Conservation (phyloP, 805 yeast genomes). For the Cyberlindnera amylophila region DNA sequence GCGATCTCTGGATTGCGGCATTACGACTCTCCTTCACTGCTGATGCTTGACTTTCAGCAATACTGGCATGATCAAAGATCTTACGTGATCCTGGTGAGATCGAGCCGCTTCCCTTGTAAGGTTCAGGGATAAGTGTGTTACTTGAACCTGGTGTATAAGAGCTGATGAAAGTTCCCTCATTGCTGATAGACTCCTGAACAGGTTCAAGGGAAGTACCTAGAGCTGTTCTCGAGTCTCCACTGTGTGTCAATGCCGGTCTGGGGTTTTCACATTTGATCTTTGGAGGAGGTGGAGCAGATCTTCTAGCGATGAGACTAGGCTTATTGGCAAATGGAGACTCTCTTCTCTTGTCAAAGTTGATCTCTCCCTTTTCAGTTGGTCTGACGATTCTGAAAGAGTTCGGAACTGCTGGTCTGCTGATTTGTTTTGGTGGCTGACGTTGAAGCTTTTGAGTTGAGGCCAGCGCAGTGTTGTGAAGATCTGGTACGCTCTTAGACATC, state of each 20-base stretch:
- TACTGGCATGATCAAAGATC: constrained; percentile 9
- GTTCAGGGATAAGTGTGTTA: constrained; percentile 40
- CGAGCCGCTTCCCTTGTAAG: constrained; percentile 29
- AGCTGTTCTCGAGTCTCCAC: constrained; percentile 6
- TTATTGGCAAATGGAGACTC: constrained; percentile 63
- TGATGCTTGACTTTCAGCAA: not conserved
- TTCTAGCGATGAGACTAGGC: constrained; percentile 58
- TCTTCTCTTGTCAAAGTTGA: constrained; percentile 77
- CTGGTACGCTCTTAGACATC: constrained; percentile 3
- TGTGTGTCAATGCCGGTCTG: constrained; percentile 9
- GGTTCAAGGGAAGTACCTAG: constrained; percentile 17
- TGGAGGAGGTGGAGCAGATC: constrained; percentile 75
- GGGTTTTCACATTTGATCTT: constrained; percentile 12
- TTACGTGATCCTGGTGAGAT: constrained; percentile 24
- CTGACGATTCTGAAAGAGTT: constrained; percentile 66
- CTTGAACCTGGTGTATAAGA: constrained; percentile 42
- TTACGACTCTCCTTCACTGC: constrained; percentile 1
- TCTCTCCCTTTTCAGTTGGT: constrained; percentile 59
- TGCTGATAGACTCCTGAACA: constrained; percentile 23
- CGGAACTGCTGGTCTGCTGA: constrained; percentile 15
- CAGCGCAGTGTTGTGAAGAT: not conserved
- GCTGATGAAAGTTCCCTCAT: constrained; percentile 28
- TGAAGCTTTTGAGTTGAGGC: constrained; percentile 8
- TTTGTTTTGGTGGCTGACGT: constrained; percentile 10
- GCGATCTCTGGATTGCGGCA: constrained; percentile 9